Percentiles rank a stretch among this genome's conserved stretches.
Evolutionary conservation across 148 eudicot genomes (phyloP).

Genomic region (Amaranthus cruentus): DNA sequence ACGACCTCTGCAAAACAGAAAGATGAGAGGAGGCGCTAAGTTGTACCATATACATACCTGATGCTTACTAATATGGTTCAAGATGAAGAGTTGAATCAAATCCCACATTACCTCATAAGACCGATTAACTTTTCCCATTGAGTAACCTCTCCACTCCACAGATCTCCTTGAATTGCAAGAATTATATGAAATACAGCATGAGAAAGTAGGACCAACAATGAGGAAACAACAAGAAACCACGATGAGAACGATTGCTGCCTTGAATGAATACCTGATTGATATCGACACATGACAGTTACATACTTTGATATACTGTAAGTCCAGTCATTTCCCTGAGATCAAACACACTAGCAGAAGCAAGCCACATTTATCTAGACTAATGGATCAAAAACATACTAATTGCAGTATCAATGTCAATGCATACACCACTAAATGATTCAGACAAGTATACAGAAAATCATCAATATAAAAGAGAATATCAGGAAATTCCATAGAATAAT

Average conservation of each 20-base stretch:
- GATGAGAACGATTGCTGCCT: constrained; percentile 24
- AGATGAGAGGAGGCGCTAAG: not conserved
- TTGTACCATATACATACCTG: not conserved
- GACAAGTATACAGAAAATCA: no score
- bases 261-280: constrained; percentile 24
- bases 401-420: no score
- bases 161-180: constrained; percentile 26
- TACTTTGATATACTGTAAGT: no score
- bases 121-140: constrained; percentile 37
- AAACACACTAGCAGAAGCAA: no score
- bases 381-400: no score
- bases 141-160: constrained; percentile 25
- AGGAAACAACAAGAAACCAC: constrained; percentile 29
- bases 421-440: no score
- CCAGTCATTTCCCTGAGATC: no score
- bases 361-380: no score
- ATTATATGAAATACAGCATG: constrained; percentile 28
- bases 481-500: no score
- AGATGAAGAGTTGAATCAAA: not conserved
- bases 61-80: not conserved
- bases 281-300: not conserved
- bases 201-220: constrained; percentile 31
- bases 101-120: constrained; percentile 25
- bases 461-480: no score
- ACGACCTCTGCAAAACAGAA: constrained; percentile 25